phyloP scores from a whole-genome alignment of 164 flowering plant species.

The Vitis cinerea region DNA sequence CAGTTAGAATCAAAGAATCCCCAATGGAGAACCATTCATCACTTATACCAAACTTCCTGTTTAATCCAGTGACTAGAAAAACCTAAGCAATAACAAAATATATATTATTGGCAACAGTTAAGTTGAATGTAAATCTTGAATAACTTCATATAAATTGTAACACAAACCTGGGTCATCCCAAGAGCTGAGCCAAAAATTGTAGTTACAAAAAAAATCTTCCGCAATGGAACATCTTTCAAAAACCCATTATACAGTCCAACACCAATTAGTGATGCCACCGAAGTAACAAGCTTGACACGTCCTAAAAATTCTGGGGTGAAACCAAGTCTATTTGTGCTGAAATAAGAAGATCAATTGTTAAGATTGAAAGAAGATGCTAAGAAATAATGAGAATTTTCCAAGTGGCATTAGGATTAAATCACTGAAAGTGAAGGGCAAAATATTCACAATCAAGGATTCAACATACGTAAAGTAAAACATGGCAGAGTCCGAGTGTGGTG shows the following conservation, averaged over 20 bases:
- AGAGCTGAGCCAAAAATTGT: conserved; percentile 77
- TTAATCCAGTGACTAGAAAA: conserved; percentile 87
- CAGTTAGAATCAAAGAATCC: conserved; percentile 88
- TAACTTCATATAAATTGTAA: neutral
- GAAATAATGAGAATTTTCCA: neutral
- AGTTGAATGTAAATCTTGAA: neutral
- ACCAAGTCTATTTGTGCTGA: conserved; percentile 88
- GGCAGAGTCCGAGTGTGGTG: conserved; percentile 96
- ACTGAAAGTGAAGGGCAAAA: neutral
- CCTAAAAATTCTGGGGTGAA: conserved; percentile 98
- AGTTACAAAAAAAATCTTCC: conserved; percentile 76
- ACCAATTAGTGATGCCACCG: conserved; percentile 88
- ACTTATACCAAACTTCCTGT: conserved; percentile 82
- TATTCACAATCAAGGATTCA: conserved; percentile 3
- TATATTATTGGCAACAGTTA: neutral
- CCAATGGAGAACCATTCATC: conserved; percentile 99
- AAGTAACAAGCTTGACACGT: conserved; percentile 93
- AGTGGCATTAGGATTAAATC: neutral
- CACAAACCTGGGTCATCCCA: conserved; percentile 91
- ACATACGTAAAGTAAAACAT: conserved; percentile 96
- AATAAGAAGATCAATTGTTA: conserved; percentile 11
- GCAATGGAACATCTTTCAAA: conserved; percentile 76
- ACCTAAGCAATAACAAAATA: conserved; percentile 34
- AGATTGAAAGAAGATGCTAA: neutral
- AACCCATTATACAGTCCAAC: conserved; percentile 96